Conservation (phyloP, 345 rosid species). For the Aegle marmelos region DNA sequence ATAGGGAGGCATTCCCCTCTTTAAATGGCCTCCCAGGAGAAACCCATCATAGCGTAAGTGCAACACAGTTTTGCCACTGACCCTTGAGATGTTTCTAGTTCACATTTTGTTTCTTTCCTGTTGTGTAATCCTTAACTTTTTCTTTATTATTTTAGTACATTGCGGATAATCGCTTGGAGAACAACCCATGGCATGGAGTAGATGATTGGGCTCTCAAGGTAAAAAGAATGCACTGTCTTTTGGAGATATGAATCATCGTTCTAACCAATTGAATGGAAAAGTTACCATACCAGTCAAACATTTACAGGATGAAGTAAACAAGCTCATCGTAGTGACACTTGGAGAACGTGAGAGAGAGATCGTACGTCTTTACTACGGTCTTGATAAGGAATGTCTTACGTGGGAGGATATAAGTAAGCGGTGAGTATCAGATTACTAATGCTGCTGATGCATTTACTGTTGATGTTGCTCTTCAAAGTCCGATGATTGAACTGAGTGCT, state of each 20-base stretch:
- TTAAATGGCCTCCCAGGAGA: constrained; percentile 88
- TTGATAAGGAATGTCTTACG: constrained; percentile 78
- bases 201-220: constrained; percentile 92
- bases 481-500: neutral
- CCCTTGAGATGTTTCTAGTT: neutral
- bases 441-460: neutral
- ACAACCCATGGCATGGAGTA: constrained; percentile 84
- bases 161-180: constrained; percentile 69
- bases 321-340: constrained; percentile 55
- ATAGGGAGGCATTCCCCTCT: constrained; percentile 87
- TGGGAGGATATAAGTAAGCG: constrained; percentile 98
- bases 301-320: constrained; percentile 86
- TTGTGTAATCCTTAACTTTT: constrained; percentile 8
- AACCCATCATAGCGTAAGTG: constrained; percentile 84
- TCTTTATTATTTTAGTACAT: constrained; percentile 52
- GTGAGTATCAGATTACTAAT: constrained; percentile 35
- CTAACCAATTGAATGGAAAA: neutral
- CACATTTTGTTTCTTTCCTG: neutral
- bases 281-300: neutral
- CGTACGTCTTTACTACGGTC: constrained; percentile 77
- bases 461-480: neutral
- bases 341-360: constrained; percentile 77
- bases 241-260: neutral
- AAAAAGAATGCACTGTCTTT: constrained; percentile 2
- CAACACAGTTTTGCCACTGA: constrained; percentile 7